Evolutionary conservation across 2,329 filamentous ascomycete species (phyloP).

Genomic region (Mycosphaerella sp.): DNA sequence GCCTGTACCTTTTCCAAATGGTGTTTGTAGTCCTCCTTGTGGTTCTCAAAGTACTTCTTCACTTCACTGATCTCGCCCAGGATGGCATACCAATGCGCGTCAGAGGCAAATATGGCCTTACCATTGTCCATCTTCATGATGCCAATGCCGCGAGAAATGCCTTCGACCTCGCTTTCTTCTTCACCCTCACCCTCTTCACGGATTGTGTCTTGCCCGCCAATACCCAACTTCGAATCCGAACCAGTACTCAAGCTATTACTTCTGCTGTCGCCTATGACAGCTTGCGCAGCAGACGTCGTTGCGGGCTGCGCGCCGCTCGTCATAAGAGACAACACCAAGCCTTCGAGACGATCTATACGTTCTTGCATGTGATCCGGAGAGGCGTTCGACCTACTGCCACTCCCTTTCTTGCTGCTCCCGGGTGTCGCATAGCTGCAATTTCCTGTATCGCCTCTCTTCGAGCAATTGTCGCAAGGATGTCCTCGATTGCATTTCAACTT

Average conservation of each 20-base stretch:
- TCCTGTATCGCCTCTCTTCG: conserved; percentile 73
- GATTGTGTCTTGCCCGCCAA: conserved; percentile 53
- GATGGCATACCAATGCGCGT: conserved; percentile 50
- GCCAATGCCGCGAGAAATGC: conserved; percentile 46
- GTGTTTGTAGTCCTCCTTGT: conserved; percentile 83
- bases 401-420: conserved; percentile 64
- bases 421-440: conserved; percentile 77
- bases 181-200: conserved; percentile 45
- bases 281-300: conserved; percentile 51
- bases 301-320: conserved; percentile 64
- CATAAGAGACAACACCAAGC: conserved; percentile 88
- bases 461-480: conserved; percentile 89
- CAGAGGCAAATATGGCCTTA: conserved; percentile 44
- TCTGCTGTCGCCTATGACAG: conserved; percentile 45
- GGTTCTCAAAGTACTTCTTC: conserved; percentile 76
- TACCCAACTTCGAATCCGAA: conserved; percentile 44
- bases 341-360: conserved; percentile 90
- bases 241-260: conserved; percentile 37
- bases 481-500: conserved; percentile 97
- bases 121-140: conserved; percentile 50
- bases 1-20: conserved; percentile 71
- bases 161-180: conserved; percentile 58
- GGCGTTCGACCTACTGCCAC: conserved; percentile 33
- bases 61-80: conserved; percentile 75
- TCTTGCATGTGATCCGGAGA: conserved; percentile 96